Conservation (phyloP, 2,329 filamentous ascomycete species). For the Ceratocystis lukuohia region DNA sequence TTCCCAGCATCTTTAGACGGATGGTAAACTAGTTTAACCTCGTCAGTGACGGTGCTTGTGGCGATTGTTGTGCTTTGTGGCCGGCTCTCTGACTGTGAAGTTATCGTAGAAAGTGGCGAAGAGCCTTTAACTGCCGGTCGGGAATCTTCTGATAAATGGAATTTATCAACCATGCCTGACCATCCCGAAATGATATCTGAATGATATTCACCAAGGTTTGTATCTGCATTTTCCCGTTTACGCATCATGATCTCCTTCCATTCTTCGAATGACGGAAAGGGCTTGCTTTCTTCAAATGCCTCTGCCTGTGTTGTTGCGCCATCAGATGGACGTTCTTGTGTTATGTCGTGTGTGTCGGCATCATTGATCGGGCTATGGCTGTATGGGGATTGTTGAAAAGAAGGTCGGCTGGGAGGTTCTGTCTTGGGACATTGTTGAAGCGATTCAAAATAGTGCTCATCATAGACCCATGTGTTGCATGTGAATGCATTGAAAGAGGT, state of each 20-base stretch:
- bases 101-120: not conserved
- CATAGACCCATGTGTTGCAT: not conserved
- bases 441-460: not conserved
- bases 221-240: slow-evolving; percentile 5
- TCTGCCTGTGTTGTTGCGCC: not conserved
- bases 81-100: not conserved
- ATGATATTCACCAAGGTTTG: not conserved
- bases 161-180: not conserved
- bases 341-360: not conserved
- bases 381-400: no score
- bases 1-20: slow-evolving; percentile 88
- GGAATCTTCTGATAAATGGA: not conserved
- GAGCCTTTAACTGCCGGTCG: not conserved
- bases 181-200: not conserved
- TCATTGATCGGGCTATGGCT: not conserved
- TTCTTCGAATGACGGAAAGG: slow-evolving; percentile 16
- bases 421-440: not conserved
- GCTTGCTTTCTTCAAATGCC: not conserved
- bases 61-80: not conserved
- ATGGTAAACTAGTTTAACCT: slow-evolving; percentile 28
- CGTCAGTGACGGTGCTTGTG: not conserved
- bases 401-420: not conserved
- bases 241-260: slow-evolving; percentile 17
- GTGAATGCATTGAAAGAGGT: no score
- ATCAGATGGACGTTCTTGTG: not conserved